These are phyloP conservation scores for sunflower (Helianthus annuus) DNA, from an alignment of 129 eudicot genomes.

Conservation along the genomic window DNA sequence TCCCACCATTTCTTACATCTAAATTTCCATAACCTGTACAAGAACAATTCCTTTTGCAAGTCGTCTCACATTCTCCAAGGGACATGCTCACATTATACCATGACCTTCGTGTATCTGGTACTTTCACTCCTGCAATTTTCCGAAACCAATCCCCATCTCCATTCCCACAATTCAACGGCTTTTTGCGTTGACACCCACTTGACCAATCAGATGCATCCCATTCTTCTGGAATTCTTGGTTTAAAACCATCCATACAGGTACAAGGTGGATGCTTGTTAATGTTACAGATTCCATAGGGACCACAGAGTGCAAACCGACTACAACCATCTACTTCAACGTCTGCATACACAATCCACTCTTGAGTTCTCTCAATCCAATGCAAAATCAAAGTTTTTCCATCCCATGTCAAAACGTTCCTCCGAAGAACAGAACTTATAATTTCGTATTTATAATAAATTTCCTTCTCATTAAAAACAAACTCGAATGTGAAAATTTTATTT, in stretches of 20 bases:
- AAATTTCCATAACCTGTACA: conserved; percentile 46
- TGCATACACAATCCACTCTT: conserved; percentile 13
- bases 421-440: not conserved
- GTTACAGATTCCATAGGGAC: conserved; percentile 24
- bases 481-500: conserved; percentile 8
- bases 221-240: conserved; percentile 7
- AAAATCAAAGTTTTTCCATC: not conserved
- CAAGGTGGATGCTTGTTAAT: conserved; percentile 9
- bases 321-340: conserved; percentile 13
- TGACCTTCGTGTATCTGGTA: conserved; percentile 35
- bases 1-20: conserved; percentile 27
- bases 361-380: conserved; percentile 4
- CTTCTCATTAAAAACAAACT: conserved; percentile 24
- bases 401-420: conserved; percentile 1
- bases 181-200: conserved; percentile 27
- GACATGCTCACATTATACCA: conserved; percentile 26
- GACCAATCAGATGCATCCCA: conserved; percentile 25
- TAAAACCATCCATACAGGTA: conserved; percentile 33
- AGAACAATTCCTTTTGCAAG: conserved; percentile 43
- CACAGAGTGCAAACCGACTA: conserved; percentile 24
- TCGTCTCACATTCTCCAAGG: conserved; percentile 27
- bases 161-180: conserved; percentile 16
- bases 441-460: conserved; percentile 24
- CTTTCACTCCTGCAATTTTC: conserved; percentile 18
- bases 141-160: conserved; percentile 26